Percentiles rank a stretch among this genome's conserved stretches.
Conservation (phyloP, 2,329 filamentous ascomycete species). For the Aureobasidium pullulans region DNA sequence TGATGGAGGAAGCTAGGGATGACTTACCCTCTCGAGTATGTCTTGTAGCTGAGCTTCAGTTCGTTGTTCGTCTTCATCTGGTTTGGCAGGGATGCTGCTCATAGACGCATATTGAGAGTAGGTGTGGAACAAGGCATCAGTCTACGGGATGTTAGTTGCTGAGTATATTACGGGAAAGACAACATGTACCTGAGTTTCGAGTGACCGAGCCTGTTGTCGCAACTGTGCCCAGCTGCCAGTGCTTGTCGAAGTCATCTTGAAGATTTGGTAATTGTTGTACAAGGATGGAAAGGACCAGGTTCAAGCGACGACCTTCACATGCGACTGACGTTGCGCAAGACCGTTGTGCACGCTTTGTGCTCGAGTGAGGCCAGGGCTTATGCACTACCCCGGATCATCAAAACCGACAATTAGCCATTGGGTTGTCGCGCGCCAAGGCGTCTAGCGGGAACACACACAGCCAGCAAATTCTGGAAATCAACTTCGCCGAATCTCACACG, state of each 20-base stretch:
- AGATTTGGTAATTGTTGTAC: neutral
- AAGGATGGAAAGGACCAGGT: neutral
- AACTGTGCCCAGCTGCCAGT: slow-evolving; percentile 73
- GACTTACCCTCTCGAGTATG: slow-evolving; percentile 66
- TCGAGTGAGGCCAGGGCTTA: neutral
- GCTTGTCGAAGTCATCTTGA: slow-evolving; percentile 3
- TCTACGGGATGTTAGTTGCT: slow-evolving; percentile 46
- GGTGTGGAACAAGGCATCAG: slow-evolving; percentile 70
- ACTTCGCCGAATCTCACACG: slow-evolving; percentile 16
- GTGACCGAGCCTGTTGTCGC: slow-evolving; percentile 78
- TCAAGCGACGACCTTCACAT: neutral
- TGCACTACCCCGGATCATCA: neutral
- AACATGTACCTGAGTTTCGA: slow-evolving; percentile 74
- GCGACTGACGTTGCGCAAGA: neutral
- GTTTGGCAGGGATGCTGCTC: slow-evolving; percentile 70
- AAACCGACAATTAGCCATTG: neutral
- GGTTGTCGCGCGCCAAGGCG: neutral
- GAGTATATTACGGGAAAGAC: neutral
- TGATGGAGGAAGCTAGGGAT: neutral
- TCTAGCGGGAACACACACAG: slow-evolving; percentile 18
- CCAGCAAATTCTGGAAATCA: slow-evolving; percentile 13
- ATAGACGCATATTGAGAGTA: slow-evolving; percentile 88
- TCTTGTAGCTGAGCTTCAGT: slow-evolving; percentile 79
- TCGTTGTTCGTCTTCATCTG: slow-evolving; percentile 73
- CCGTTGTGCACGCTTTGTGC: neutral